Percentiles rank a stretch among this genome's conserved stretches.
phyloP scores from a whole-genome alignment of 371 early-diverging fungal genomes.

The Rhizomucor pusillus region DNA sequence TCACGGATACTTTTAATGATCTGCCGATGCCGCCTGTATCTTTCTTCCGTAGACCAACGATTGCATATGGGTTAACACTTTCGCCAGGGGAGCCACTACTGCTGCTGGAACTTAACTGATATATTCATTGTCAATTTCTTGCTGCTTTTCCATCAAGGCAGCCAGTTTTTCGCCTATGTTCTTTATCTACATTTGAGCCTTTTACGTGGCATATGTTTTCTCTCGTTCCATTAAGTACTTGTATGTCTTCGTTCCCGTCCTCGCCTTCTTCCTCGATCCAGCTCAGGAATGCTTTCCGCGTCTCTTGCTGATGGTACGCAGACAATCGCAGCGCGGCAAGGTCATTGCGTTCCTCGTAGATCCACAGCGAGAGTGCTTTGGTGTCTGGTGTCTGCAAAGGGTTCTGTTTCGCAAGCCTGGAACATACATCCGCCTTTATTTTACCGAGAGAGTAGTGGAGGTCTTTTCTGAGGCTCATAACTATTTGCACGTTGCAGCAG shows the following conservation, averaged over 20 bases:
- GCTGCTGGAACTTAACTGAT: constrained; percentile 16
- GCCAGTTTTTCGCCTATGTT: constrained; percentile 30
- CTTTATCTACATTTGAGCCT: constrained; percentile 6
- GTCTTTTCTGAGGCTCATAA: constrained; percentile 34
- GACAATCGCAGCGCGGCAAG: constrained; percentile 23
- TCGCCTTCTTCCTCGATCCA: constrained; percentile 23
- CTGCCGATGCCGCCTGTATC: constrained; percentile 37
- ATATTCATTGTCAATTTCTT: constrained; percentile 31
- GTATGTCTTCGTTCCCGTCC: constrained; percentile 19
- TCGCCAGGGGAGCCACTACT: not conserved
- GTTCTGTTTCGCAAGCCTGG: constrained; percentile 36
- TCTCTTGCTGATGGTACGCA: constrained; percentile 34
- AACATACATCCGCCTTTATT: constrained; percentile 30
- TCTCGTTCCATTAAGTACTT: not conserved
- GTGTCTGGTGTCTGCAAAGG: constrained; percentile 40
- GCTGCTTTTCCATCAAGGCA: constrained; percentile 30
- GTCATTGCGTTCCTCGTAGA: constrained; percentile 37
- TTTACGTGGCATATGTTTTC: not conserved
- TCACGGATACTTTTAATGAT: constrained; percentile 42
- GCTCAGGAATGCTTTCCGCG: constrained; percentile 24
- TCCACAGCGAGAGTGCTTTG: constrained; percentile 37
- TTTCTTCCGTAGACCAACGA: too few relatives aligned
- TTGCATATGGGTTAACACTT: too few relatives aligned
- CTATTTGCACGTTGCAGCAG: not conserved
- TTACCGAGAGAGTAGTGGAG: constrained; percentile 33